phyloP scores from a whole-genome alignment of 192 early-diverging fungal species.

The Cladochytrium replicatum region DNA sequence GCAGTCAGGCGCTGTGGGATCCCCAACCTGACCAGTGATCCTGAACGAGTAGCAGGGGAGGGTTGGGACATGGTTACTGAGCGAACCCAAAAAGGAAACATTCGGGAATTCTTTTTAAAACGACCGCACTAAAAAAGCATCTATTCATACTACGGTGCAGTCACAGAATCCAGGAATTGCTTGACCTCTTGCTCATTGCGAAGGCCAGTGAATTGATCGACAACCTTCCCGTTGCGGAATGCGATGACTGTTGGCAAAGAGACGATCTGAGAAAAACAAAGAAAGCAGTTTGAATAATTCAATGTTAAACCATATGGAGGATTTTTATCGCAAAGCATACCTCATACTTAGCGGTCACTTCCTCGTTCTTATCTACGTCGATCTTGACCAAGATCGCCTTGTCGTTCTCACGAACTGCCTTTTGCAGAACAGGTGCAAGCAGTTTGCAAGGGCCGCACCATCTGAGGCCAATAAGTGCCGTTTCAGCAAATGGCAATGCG shows the following conservation, averaged over 20 bases:
- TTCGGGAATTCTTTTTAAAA: too few species aligned
- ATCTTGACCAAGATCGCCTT: constrained; percentile 65
- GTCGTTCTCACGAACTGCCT: constrained; percentile 49
- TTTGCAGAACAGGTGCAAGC: constrained; percentile 58
- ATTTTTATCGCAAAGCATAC: constrained; percentile 21
- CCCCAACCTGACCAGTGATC: too few species aligned
- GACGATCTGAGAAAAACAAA: constrained; percentile 47
- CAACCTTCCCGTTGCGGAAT: constrained; percentile 52
- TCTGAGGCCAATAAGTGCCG: too few species aligned
- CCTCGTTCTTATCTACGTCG: constrained; percentile 58
- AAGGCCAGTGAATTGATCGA: constrained; percentile 60
- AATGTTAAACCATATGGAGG: neutral
- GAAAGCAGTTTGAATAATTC: neutral
- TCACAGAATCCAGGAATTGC: constrained; percentile 47
- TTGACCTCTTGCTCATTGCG: constrained; percentile 38
- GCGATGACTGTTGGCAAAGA: constrained; percentile 67
- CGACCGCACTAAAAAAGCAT: too few species aligned
- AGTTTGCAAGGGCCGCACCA: constrained; percentile 83
- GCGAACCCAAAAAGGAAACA: too few species aligned
- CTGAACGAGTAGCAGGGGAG: too few species aligned
- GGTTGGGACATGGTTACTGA: too few species aligned
- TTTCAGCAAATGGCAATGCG: too few species aligned
- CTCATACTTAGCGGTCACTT: constrained; percentile 50
- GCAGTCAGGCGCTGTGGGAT: too few species aligned
- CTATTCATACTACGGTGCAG: too few species aligned